Conservation (phyloP, 2,329 filamentous ascomycete species). For the Colletotrichum lupini region DNA sequence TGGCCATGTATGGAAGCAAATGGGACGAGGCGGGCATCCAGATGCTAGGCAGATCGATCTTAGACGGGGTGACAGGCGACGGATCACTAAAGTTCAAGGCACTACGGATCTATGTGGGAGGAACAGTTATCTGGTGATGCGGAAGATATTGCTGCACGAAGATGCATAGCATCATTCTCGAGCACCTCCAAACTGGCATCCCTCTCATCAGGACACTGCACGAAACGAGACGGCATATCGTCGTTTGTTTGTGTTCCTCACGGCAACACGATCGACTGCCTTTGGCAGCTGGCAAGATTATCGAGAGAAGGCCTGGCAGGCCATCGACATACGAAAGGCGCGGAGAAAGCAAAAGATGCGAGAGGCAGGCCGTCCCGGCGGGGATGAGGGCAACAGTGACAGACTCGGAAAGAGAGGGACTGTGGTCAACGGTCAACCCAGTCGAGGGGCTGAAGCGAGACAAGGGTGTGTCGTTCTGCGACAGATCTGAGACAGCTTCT, state of each 20-base stretch:
- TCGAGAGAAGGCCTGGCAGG: neutral
- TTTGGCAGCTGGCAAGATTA: neutral
- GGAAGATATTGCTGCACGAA: neutral
- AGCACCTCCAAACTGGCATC: neutral
- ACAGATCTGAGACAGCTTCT: constrained; percentile 55
- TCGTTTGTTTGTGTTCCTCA: neutral
- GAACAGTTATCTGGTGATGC: neutral
- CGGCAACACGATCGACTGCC: neutral
- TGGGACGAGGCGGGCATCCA: neutral
- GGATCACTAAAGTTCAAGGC: neutral
- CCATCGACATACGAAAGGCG: neutral
- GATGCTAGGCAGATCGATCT: neutral
- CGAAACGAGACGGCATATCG: neutral
- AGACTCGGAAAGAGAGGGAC: neutral
- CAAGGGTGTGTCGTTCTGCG: constrained; percentile 46
- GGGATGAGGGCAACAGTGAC: constrained; percentile 1
- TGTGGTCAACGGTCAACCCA: constrained; percentile 28
- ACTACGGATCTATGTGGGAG: neutral
- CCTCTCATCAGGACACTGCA: neutral
- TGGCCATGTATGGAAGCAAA: neutral
- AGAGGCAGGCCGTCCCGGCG: neutral
- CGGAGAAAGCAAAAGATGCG: neutral
- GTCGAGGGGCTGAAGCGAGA: constrained; percentile 35
- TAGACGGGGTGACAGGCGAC: neutral
- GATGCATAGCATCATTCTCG: neutral